Conservation (phyloP, 805 yeast species). For the Starmera pachycereana region DNA sequence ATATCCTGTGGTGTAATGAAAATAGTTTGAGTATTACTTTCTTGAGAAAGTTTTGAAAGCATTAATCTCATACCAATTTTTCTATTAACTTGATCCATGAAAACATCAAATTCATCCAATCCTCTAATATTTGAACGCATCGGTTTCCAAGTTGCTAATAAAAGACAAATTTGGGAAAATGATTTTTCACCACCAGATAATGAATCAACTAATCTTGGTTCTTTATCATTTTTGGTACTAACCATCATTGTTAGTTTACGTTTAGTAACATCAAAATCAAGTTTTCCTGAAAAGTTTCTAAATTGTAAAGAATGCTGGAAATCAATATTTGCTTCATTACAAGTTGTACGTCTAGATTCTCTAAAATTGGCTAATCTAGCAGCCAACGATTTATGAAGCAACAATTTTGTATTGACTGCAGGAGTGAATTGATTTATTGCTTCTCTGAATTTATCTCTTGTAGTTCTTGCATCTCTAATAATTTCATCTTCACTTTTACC, state of each 20-base stretch:
- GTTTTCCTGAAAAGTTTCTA: constrained; percentile 66
- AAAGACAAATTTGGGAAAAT: constrained; percentile 79
- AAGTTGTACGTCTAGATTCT: constrained; percentile 29
- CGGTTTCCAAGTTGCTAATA: constrained; percentile 85
- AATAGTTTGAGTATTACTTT: constrained; percentile 70
- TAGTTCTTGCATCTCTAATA: constrained; percentile 32
- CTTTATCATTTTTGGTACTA: constrained; percentile 47
- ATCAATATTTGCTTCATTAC: constrained; percentile 38
- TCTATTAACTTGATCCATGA: constrained; percentile 91
- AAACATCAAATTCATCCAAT: constrained; percentile 93
- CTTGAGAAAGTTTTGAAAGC: constrained; percentile 52
- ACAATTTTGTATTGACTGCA: constrained; percentile 23
- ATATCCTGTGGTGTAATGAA: constrained; percentile 94
- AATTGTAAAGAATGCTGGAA: constrained; percentile 51
- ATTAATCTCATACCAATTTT: constrained; percentile 68
- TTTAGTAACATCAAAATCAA: constrained; percentile 49
- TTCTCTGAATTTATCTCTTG: constrained; percentile 31
- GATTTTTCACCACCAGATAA: constrained; percentile 97
- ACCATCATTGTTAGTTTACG: constrained; percentile 47
- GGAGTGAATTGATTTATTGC: constrained; percentile 30
- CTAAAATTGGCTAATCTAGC: constrained; percentile 33
- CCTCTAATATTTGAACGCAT: constrained; percentile 87
- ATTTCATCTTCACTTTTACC: constrained; percentile 51
- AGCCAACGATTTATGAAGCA: constrained; percentile 27
- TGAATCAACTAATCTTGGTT: constrained; percentile 63